phyloP scores from a whole-genome alignment of 495 filamentous ascomycete species.

The Hypoxylon lienhwacheense region DNA sequence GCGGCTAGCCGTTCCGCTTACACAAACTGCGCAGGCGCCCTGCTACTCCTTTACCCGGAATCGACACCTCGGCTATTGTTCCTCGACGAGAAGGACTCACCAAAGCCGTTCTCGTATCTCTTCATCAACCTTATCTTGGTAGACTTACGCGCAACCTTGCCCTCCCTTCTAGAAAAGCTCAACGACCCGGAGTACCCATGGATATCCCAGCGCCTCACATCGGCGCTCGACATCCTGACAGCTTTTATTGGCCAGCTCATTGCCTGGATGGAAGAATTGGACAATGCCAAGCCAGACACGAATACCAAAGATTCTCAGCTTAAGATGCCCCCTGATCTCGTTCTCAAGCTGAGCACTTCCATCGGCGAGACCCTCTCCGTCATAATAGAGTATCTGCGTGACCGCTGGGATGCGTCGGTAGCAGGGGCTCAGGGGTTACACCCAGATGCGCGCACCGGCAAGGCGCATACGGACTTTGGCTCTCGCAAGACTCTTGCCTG shows the following conservation, averaged over 20 bases:
- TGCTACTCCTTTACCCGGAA: slow-evolving; percentile 55
- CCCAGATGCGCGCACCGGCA: slow-evolving; percentile 45
- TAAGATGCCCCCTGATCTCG: slow-evolving; percentile 52
- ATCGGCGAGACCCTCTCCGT: slow-evolving; percentile 61
- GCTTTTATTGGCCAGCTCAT: slow-evolving; percentile 63
- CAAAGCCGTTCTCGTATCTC: slow-evolving; percentile 59
- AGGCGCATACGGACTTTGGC: slow-evolving; percentile 36
- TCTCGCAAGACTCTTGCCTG: slow-evolving; percentile 52
- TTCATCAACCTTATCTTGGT: slow-evolving; percentile 62
- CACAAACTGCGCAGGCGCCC: slow-evolving; percentile 52
- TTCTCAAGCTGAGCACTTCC: slow-evolving; percentile 60
- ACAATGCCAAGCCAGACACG: slow-evolving; percentile 14
- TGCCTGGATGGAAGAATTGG: slow-evolving; percentile 46
- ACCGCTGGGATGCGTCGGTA: slow-evolving; percentile 62
- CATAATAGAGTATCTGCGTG: slow-evolving; percentile 64
- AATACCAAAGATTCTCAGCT: slow-evolving; percentile 6
- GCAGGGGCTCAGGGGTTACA: slow-evolving; percentile 58
- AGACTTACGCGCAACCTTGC: slow-evolving; percentile 64
- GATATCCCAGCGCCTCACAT: slow-evolving; percentile 55
- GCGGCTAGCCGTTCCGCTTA: slow-evolving; percentile 51
- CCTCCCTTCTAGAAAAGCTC: slow-evolving; percentile 58
- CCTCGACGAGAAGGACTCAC: slow-evolving; percentile 37
- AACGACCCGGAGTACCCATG: slow-evolving; percentile 51
- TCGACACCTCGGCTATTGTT: slow-evolving; percentile 53
- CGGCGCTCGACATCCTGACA: slow-evolving; percentile 60